Evolutionary conservation across 768 basidiomycete genomes (phyloP), one percentile per base, ranked within the genome.

Genomic region (Tephrocybe rancida): DNA sequence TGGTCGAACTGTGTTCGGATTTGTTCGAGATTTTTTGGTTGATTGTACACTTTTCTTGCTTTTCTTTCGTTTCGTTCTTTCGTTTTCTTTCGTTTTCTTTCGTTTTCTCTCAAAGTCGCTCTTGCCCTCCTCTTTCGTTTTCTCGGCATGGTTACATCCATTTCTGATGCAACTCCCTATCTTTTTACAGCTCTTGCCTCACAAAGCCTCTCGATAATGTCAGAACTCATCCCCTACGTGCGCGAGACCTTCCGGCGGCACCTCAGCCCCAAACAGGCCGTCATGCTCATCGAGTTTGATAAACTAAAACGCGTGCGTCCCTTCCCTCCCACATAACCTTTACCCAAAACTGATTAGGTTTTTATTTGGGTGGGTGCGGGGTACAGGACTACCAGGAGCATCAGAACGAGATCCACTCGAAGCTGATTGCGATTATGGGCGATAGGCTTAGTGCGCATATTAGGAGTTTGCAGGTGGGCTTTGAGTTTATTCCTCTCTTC

Each of bases 381-480:
- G n/a, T 50, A 52, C 64, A 95, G 88, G 97, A 98, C 70, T 98
- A 90, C 65, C 96, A 98, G 79, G 97, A 98, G 70, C 97, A 99
- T 71, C 97, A 99, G 71, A 92, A 96, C 65, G 97, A 98, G 76
- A 98, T 99, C 49, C 96, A 98, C 69, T 84, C 92, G 47, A 99
- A 99, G 74, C 79, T 99, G 50, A 88, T 99, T 55, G 91, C 93
- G 38, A 99, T 98, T 72, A 99, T 99, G 97, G 89, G 94, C 34
- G 96, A 98, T 71, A 83, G 96, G 52, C 75, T 98, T 41, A 83
- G 77, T 61, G 86, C 88, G 1, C 96, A 98, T 67, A 88, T 93
- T 66, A 87, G 84, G 62, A 78, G 88, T 22, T 78, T 98, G 48
- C 86, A 90, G 75, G 92, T 88, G 57, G 67, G 70, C 35, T 16